Evolutionary conservation across 2,329 filamentous ascomycete species (phyloP).

Genomic region (Parastagonospora nodorum): DNA sequence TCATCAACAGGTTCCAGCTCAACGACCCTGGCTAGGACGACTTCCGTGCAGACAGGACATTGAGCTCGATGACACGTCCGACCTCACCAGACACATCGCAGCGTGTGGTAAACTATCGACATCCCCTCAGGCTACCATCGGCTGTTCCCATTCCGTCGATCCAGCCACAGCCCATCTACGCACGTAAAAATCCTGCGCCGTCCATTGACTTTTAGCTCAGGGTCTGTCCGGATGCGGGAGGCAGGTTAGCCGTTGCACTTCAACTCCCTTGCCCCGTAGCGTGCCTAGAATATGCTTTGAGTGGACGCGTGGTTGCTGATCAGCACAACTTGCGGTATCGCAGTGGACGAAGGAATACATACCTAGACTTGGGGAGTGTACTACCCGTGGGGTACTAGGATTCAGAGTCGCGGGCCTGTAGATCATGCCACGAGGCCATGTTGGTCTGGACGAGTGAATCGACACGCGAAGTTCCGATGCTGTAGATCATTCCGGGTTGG

Average conservation of each 20-base stretch:
- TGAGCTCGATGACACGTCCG: not conserved
- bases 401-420: too few relatives aligned
- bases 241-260: constrained; percentile 12
- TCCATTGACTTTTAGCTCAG: constrained; percentile 11
- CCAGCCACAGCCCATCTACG: too few relatives aligned
- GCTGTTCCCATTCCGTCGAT: not conserved
- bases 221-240: constrained; percentile 9
- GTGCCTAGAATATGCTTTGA: constrained; percentile 2
- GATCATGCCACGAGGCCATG: too few relatives aligned
- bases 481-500: too few relatives aligned
- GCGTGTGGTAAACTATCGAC: not conserved
- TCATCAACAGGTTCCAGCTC: too few relatives aligned
- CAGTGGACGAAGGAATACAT: too few relatives aligned
- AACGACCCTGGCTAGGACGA: too few relatives aligned
- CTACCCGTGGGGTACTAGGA: too few relatives aligned
- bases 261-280: constrained; percentile 10
- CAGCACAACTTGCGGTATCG: not conserved
- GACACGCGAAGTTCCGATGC: too few relatives aligned
- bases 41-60: not conserved
- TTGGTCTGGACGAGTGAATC: too few relatives aligned
- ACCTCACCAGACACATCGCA: not conserved
- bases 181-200: not conserved
- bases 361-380: too few relatives aligned
- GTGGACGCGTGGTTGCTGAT: not conserved
- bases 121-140: not conserved